phyloP scores from a whole-genome alignment of 257 asterid genomes.

The Salvia miltiorrhiza region DNA sequence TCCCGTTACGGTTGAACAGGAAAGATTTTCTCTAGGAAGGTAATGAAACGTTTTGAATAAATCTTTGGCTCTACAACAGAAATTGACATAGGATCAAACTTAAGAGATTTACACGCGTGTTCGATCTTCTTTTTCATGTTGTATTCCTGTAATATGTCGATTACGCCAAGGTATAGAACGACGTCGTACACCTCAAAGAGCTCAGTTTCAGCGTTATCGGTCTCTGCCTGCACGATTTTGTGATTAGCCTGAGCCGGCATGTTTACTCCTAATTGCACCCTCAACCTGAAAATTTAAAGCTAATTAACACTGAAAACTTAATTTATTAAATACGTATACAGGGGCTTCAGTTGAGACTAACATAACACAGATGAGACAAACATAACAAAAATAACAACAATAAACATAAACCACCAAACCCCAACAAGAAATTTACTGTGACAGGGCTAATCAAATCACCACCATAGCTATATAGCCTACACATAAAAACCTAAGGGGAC shows the following conservation, averaged over 20 bases:
- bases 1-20: constrained; percentile 41
- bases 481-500: neutral
- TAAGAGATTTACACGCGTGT: constrained; percentile 61
- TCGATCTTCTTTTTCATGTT: constrained; percentile 79
- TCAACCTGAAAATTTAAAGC: constrained; percentile 47
- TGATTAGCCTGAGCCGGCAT: constrained; percentile 96
- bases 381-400: too few relatives aligned
- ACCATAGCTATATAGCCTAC: neutral
- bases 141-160: constrained; percentile 85
- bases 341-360: too few relatives aligned
- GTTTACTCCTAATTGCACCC: constrained; percentile 95
- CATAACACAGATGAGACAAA: too few relatives aligned
- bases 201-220: constrained; percentile 56
- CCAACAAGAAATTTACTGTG: too few relatives aligned
- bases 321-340: too few relatives aligned
- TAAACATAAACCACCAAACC: too few relatives aligned
- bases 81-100: constrained; percentile 66
- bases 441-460: neutral
- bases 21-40: constrained; percentile 63
- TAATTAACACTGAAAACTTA: too few relatives aligned
- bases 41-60: constrained; percentile 67
- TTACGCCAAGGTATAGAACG: constrained; percentile 84
- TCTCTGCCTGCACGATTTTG: constrained; percentile 52
- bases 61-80: constrained; percentile 71
- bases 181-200: constrained; percentile 91